Evolutionary conservation across 1,284 basidiomycete genomes (phyloP).

Genomic region (Puccinia novopanici): DNA sequence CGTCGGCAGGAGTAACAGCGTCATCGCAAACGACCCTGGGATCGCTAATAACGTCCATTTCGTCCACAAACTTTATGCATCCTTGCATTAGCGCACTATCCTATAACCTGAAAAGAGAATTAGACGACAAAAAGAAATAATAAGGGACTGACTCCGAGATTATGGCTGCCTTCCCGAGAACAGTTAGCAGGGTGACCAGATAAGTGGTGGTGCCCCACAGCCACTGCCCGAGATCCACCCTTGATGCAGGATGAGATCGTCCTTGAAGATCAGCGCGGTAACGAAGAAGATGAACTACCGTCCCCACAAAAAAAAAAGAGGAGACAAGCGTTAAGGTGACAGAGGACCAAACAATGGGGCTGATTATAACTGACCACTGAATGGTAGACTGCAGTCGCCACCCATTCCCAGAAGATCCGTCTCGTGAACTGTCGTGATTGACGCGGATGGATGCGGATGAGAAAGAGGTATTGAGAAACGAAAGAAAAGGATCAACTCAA

Average conservation of each 20-base stretch:
- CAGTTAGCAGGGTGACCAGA: constrained; percentile 86
- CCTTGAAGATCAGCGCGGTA: constrained; percentile 87
- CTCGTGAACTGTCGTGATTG: constrained; percentile 68
- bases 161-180: constrained; percentile 93
- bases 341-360: background rate
- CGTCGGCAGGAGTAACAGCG: constrained; percentile 87
- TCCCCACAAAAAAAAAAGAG: background rate
- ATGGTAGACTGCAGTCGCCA: constrained; percentile 89
- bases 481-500: constrained; percentile 53
- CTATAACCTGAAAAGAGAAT: no score
- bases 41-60: constrained; percentile 66
- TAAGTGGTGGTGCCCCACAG: constrained; percentile 97
- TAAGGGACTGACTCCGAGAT: constrained; percentile 80
- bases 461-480: constrained; percentile 52
- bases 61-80: constrained; percentile 50
- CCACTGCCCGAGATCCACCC: constrained; percentile 92
- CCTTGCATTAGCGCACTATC: constrained; percentile 82
- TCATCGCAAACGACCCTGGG: constrained; percentile 92
- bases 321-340: background rate
- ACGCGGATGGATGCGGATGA: background rate
- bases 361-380: constrained; percentile 69
- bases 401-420: constrained; percentile 92
- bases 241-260: constrained; percentile 75
- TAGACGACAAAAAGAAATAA: background rate
- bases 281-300: constrained; percentile 64